Evolutionary conservation across 331 rosid genomes (phyloP), one percentile per base, ranked within the genome.

Genomic region (Acacia pycnantha): DNA sequence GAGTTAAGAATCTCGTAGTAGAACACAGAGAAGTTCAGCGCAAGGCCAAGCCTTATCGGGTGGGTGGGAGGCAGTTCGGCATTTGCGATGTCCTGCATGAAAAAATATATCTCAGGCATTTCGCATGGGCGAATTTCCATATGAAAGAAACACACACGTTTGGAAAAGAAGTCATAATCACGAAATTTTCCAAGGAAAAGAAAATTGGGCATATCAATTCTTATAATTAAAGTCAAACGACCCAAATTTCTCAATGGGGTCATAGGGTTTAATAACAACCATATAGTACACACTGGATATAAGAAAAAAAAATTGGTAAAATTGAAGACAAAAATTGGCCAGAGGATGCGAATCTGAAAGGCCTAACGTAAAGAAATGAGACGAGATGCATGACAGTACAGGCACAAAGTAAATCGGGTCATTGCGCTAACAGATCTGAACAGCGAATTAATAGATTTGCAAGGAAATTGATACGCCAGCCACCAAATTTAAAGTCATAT

Each of bases 41-140:
- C 98, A 80, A 94, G 90, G 64, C 98, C 98, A 16, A 94, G 97
- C 82, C 98, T 94, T 86, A 94, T 94, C 0, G 98, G 98, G 61
- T 94, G 98, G 13, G 98, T 94, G 22, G 98, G 98, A 51, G 97
- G 92, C 85, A 94, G 84, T 51, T 94, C 98, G 1, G 97, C 62
- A 71, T 88, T 93, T 8, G 98, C 98, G 82, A 94, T 94, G 65
- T 94, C 98, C 98, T 94, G 87, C 74, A 70, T 33, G 0, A 21
- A 66, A 13, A 64, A 12, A 65, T 4, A 64, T 9, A 69, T 13
- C 75, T 82, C 35, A 65, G 77, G 68, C 48, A 5, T 13, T 21
- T 41, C 67, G 46, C 56, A 59, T 2, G 15, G 51, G 14, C 8
- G 14, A 76, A 72, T 13, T 24, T 71, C 22, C 29, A 62, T 68